Evolutionary conservation across 2,329 filamentous ascomycete species (phyloP).

Genomic region (Rhynchosporium agropyri): DNA sequence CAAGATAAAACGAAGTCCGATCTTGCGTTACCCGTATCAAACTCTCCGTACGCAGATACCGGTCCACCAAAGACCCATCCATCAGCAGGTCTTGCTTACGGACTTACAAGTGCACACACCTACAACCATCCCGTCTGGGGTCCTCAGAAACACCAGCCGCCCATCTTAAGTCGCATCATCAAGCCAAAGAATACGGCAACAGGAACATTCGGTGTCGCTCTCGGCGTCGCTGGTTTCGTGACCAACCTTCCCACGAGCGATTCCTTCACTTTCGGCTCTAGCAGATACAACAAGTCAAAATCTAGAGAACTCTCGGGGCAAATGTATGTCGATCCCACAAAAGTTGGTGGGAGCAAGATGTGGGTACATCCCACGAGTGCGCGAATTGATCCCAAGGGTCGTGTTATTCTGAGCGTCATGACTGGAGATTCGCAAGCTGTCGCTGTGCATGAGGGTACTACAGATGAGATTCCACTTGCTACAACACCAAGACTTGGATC

Average conservation of each 20-base stretch:
- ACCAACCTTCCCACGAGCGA: slow-evolving; percentile 29
- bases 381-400: slow-evolving; percentile 38
- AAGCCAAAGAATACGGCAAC: slow-evolving; percentile 47
- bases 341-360: slow-evolving; percentile 40
- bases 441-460: slow-evolving; percentile 36
- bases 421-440: slow-evolving; percentile 36
- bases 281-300: slow-evolving; percentile 10
- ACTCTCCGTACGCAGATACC: slow-evolving; percentile 47
- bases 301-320: slow-evolving; percentile 28
- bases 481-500: slow-evolving; percentile 1
- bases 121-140: slow-evolving; percentile 64
- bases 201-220: slow-evolving; percentile 27
- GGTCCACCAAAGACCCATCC: slow-evolving; percentile 65
- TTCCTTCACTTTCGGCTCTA: slow-evolving; percentile 17
- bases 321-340: slow-evolving; percentile 36
- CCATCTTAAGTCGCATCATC: slow-evolving; percentile 60
- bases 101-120: slow-evolving; percentile 55
- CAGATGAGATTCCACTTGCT: slow-evolving; percentile 3
- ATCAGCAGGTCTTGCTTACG: slow-evolving; percentile 64
- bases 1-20: slow-evolving; percentile 22
- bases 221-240: slow-evolving; percentile 43
- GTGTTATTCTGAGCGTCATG: slow-evolving; percentile 34
- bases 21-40: slow-evolving; percentile 39
- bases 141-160: slow-evolving; percentile 54
- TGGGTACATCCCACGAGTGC: slow-evolving; percentile 38